Conservation (phyloP, 2,329 filamentous ascomycete species). For the Pyrenochaeta sp. region DNA sequence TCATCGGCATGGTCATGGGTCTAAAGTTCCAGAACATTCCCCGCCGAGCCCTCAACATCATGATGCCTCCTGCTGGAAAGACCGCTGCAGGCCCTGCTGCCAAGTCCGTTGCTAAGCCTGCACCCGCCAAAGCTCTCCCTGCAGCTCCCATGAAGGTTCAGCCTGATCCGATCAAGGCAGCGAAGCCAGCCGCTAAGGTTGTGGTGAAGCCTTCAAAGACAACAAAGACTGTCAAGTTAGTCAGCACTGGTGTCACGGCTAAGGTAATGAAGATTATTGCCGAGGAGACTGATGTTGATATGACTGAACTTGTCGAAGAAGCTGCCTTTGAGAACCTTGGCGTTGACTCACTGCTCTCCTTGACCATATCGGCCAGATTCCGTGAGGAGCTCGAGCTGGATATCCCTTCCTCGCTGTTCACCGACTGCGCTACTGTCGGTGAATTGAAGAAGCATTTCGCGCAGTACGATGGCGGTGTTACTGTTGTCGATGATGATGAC, state of each 20-base stretch:
- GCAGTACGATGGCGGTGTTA: constrained; percentile 54
- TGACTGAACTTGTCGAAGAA: constrained; percentile 66
- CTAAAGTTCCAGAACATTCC: constrained; percentile 74
- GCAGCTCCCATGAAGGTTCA: constrained; percentile 43
- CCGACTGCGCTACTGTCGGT: constrained; percentile 67
- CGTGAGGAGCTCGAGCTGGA: constrained; percentile 69
- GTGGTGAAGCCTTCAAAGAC: constrained; percentile 58
- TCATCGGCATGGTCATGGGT: constrained; percentile 66
- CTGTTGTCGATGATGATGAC: constrained; percentile 48
- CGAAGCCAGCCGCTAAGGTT: constrained; percentile 62
- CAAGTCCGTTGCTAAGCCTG: constrained; percentile 41
- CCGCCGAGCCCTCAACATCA: constrained; percentile 70
- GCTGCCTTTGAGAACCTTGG: constrained; percentile 69
- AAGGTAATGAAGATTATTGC: constrained; percentile 72
- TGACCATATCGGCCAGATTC: constrained; percentile 69
- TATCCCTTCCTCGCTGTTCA: constrained; percentile 67
- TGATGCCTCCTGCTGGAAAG: constrained; percentile 68
- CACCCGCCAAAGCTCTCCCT: constrained; percentile 49
- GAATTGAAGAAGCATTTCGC: constrained; percentile 67
- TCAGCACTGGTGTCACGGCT: constrained; percentile 58
- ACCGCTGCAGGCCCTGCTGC: constrained; percentile 45
- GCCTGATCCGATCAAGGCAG: constrained; percentile 50
- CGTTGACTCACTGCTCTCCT: constrained; percentile 68
- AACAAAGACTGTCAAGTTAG: constrained; percentile 57
- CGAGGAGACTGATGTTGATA: constrained; percentile 69